Evolutionary conservation across 257 asterid genomes (phyloP), one percentile per base, ranked within the genome.

Genomic region (Craterostigma plantagineum): DNA sequence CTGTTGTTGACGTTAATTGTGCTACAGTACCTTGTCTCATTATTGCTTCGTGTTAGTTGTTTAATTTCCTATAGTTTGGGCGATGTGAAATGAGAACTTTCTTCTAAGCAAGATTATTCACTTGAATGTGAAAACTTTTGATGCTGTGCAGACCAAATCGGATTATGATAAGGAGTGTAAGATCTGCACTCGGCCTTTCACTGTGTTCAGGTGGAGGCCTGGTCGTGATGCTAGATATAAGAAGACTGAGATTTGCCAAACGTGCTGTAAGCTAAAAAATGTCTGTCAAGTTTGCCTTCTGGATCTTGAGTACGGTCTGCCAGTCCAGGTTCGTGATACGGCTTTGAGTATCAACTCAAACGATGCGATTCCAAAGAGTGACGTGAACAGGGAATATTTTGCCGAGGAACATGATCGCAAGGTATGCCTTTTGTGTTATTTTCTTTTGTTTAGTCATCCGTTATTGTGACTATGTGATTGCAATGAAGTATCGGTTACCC

Each of bases 191-290:
- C 60, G 94, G 23, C 96, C 96, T 15, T 86, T 86, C 71, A 79
- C 93, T 1, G 92, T 87, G 50, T 90, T 90, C 57, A 72, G 98
- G 61, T 83, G 95, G 98, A 76, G 95, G 55, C 98, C 95, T 34
- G 98, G 98, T 12, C 95, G 98, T 47, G 98, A 90, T 67, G 93
- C 98, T 35, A 83, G 98, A 64, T 83, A 90, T 48, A 90, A 90
- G 64, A 90, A 79, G 62, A 49, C 76, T 0, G 92, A 90, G 81
- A 90, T 90, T 54, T 90, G 98, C 62, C 95, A 90, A 65, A 90
- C 95, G 34, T 90, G 98, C 63, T 73, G 94, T 62, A 90, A 82
- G 79, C 75, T 83, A 68, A 83, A 83, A 67, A 83, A 90, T 62
- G 95, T 90, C 18, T 90, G 99, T 57, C 95, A 90, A 68, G 95